Percentiles rank a stretch among this genome's conserved stretches.
Evolutionary conservation across 148 eudicot species (phyloP).

Genomic region (Linanthus parryae): DNA sequence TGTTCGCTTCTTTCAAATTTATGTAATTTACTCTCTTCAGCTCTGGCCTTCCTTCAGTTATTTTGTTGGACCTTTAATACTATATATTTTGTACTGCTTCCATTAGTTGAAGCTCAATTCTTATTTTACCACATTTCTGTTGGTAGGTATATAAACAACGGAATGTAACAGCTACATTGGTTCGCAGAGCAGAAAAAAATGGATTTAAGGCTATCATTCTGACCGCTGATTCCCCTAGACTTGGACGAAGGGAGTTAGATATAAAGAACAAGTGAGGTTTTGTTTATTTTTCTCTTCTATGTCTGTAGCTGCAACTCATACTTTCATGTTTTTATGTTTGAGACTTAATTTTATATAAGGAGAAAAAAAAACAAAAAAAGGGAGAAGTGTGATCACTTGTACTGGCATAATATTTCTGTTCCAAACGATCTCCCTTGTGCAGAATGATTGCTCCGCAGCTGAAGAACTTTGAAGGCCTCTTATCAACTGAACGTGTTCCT

Average conservation of each 20-base stretch:
- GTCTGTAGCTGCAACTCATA: not conserved
- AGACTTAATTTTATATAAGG: too few relatives aligned
- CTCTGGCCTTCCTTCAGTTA: too few relatives aligned
- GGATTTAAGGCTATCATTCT: conserved; percentile 80
- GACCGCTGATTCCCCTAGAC: conserved; percentile 73
- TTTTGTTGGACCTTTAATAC: too few relatives aligned
- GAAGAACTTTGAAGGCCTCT: conserved; percentile 72
- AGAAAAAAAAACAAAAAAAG: too few relatives aligned
- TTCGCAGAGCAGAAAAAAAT: conserved; percentile 62
- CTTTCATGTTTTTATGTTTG: not conserved
- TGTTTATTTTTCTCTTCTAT: not conserved
- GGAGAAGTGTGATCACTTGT: not conserved
- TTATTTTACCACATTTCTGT: too few relatives aligned
- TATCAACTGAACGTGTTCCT: conserved; percentile 45
- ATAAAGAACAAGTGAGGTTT: conserved; percentile 67
- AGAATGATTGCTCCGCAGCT: conserved; percentile 68
- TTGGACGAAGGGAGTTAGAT: conserved; percentile 78
- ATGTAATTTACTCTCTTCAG: conserved; percentile 30
- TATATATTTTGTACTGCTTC: not conserved
- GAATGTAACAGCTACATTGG: conserved; percentile 43
- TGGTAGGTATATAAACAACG: conserved; percentile 63
- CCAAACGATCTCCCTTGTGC: conserved; percentile 13
- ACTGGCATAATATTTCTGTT: not conserved
- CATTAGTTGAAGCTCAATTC: too few relatives aligned
- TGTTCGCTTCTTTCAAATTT: conserved; percentile 73